Evolutionary conservation across 2,329 filamentous ascomycete genomes (phyloP), one percentile per base, ranked within the genome.

Genomic region (Talaromyces sp.): DNA sequence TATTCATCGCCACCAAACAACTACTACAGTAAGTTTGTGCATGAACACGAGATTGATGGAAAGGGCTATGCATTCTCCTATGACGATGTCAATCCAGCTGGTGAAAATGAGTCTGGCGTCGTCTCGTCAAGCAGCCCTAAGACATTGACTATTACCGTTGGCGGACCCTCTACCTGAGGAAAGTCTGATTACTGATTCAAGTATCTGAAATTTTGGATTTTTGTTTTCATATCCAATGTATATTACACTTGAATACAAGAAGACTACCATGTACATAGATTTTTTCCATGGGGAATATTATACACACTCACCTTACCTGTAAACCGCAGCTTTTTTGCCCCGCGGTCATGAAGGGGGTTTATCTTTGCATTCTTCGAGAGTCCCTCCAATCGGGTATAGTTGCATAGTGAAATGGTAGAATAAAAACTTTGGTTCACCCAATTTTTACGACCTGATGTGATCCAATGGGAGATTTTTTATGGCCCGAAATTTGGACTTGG

Each of bases 11-110:
- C 72, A 52, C 77, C 80, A 0, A 81, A 79, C 11, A 79, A 74
- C 46, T 58, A 60, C 67, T 81, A 88, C 72, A 63, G 59, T 55
- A 61, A 63, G 54, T 77, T 89, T 50, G 80, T 89, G 2, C 87
- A 89, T 70, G 71, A 79, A 41, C 78, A 83, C 53, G 84, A 87
- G 73, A 68, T 80, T 5, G 85, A 88, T 68, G 81, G 81, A 1
- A 75, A 78, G 50, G 87, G 87, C 0, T 89, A 89, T 68, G 82
- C 84, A 0, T 89, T 89, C 68, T 80, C 86, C 0, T 89, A 88
- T 65, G 87, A 89, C 67, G 87, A 89, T 69, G 86, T 89, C 19
- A 83, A 84, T 59, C 81, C 85, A 0, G 76, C 79, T 63, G 83
- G 80, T 26, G 55, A 58, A 13, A 75, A 80, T 64, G 84, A 88